Evolutionary conservation across 1,284 basidiomycete species (phyloP), one percentile per base, ranked within the genome.

Genomic region (Caloboletus firmus): DNA sequence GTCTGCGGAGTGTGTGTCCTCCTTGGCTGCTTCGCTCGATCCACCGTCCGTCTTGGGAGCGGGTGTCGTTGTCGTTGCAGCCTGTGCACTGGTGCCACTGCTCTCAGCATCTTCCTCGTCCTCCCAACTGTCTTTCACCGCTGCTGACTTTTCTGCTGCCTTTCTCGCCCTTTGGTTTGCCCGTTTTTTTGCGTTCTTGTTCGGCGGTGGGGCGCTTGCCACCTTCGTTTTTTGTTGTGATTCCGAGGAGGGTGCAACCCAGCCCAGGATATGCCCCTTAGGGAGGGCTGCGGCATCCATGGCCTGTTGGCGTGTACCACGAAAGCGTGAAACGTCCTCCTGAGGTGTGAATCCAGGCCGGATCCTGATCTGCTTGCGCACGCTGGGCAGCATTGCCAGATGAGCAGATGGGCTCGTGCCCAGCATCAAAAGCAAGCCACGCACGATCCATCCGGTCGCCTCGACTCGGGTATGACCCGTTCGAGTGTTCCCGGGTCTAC

Each of bases 301-400:
- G 63, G 87, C 84, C 45, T 80, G 75, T 69, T 93, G 89, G 35
- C 85, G 83, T 43, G 84, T 79, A 22, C 89, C 84, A 44, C 93
- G 83, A 72, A 95, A 98, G 37, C 86, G 84, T 32, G 81, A 79
- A 13, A 97, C 82, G 74, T 98, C 95, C 72, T 98, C 95, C 69
- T 93, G 91, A 0, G 95, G 95, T 1, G 93, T 96, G 73, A 87
- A 98, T 1, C 95, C 95, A 0, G 94, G 94, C 32, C 94, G 82
- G 60, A 98, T 88, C 75, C 89, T 95, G 58, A 91, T 77, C 70
- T 97, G 84, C 72, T 95, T 97, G 54, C 95, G 87, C 22, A 93
- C 72, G 44, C 95, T 97, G 69, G 24, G 42, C 40, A 45, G 24
- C 26, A 45, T 7, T 17, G 37, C 11, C 36, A 34, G 34, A 41